Evolutionary conservation across 768 basidiomycete species (phyloP), one percentile per base, ranked within the genome.

Genomic region (Amanita jacksonii): DNA sequence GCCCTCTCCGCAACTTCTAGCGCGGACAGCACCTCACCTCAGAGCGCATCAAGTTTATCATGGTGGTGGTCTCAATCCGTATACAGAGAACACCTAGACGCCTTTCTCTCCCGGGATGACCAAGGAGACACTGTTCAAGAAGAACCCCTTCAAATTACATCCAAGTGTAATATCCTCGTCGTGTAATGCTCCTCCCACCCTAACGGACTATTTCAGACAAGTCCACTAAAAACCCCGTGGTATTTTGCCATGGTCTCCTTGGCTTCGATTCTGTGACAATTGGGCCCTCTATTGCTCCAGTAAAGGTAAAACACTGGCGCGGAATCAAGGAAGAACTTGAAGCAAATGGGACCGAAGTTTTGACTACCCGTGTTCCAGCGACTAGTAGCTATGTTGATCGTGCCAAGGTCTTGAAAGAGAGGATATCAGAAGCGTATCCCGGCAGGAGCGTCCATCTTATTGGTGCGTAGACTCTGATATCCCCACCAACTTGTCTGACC

Each of bases 171-270:
- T 74, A 70, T 9, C 25, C 20, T 12, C 24, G 16, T 41, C 41
- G 39, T 34, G 23, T 41, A 47, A 20, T 15, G 2, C 19, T 36
- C 22, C 28, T 40, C 28, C 15, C 31, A 16, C 33, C 15, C 20
- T 36, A 45, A 50, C 46, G 33, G 46, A 43, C 38, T 46, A 10
- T 16, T 45, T 5, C 58, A 90, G 87, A 93, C 56, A 73, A 75
- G 4, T 70, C 87, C 1, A 84, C 93, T 0, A 74, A 74, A 47
- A 78, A 89, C 50, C 94, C 94, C 0, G 63, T 97, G 35, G 84
- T 98, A 1, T 97, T 98, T 62, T 98, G 94, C 52, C 94, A 98
- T 57, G 94, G 93, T 7, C 73, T 96, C 1, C 72, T 97, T 6
- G 89, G 90, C 1, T 93, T 92, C 51, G 89, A 93, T 57, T 81